A percentile compares a stretch with the other conserved stretches of the same genome.
These are phyloP conservation scores for Ophiobolus disseminans DNA, from an alignment of 2,329 filamentous ascomycete genomes.

Conservation along the genomic window DNA sequence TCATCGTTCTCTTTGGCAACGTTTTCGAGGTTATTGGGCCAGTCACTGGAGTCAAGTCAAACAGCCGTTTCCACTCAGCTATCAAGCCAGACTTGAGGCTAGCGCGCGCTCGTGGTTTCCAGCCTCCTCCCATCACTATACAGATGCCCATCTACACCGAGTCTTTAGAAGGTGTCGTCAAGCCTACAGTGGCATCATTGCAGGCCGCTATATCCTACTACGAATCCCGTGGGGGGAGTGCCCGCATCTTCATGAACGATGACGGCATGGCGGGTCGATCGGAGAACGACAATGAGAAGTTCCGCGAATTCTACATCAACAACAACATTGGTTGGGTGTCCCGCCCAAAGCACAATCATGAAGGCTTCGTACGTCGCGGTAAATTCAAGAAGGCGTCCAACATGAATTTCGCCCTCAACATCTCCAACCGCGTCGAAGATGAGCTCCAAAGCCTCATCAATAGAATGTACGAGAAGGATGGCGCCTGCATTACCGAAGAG, in stretches of 20 bases:
- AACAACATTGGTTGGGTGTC: constrained; percentile 58
- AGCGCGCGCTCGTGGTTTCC: constrained; percentile 64
- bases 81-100: constrained; percentile 48
- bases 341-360: constrained; percentile 51
- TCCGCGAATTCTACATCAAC: constrained; percentile 55
- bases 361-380: constrained; percentile 34
- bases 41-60: constrained; percentile 72
- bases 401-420: constrained; percentile 72
- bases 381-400: constrained; percentile 63
- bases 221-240: constrained; percentile 64
- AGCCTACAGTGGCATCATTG: constrained; percentile 75
- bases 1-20: constrained; percentile 18
- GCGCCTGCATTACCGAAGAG: constrained; percentile 37
- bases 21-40: constrained; percentile 72
- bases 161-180: constrained; percentile 74
- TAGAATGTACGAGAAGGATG: constrained; percentile 24
- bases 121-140: constrained; percentile 72
- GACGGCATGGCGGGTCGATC: constrained; percentile 69
- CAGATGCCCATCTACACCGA: constrained; percentile 90
- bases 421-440: constrained; percentile 68
- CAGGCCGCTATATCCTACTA: constrained; percentile 66
- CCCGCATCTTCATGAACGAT: constrained; percentile 71
- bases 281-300: constrained; percentile 51
- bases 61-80: constrained; percentile 81
- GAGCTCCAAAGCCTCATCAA: constrained; percentile 62